Conservation (phyloP, 169 alveolate genomes). For the Plasmodium knowlesi region DNA sequence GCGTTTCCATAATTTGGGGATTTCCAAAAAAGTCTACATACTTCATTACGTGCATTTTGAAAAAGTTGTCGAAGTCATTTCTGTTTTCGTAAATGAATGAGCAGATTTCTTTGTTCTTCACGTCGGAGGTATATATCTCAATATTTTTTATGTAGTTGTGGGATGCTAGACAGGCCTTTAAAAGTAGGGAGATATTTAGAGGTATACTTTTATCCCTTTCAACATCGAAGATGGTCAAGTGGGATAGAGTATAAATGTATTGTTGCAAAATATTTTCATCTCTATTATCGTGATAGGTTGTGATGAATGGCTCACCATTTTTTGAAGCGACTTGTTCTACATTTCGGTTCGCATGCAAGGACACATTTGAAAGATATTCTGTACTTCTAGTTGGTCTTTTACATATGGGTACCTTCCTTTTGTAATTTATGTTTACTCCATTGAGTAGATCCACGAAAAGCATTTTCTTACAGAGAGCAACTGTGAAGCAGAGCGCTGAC, state of each 20-base stretch:
- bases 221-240: constrained; percentile 44
- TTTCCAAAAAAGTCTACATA: constrained; percentile 34
- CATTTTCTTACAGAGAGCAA: constrained; percentile 20
- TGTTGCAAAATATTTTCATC: constrained; percentile 47
- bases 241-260: constrained; percentile 63
- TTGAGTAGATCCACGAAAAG: constrained; percentile 32
- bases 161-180: constrained; percentile 69
- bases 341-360: neutral
- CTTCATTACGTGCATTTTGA: constrained; percentile 31
- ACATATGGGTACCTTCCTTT: constrained; percentile 21
- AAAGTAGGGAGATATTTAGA: constrained; percentile 39
- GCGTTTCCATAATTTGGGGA: constrained; percentile 3
- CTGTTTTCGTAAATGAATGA: constrained; percentile 52
- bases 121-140: constrained; percentile 40
- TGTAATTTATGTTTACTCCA: constrained; percentile 27
- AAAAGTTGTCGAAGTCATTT: constrained; percentile 27
- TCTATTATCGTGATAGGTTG: neutral
- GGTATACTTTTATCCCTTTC: constrained; percentile 50
- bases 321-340: constrained; percentile 4
- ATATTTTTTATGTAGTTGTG: constrained; percentile 58
- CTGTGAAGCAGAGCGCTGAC: neutral
- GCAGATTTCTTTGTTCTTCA: constrained; percentile 38
- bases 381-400: neutral
- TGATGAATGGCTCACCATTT: neutral
- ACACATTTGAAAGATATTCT: constrained; percentile 7